phyloP scores from a whole-genome alignment of 2,329 filamentous ascomycete species.

The Celoporthe dispersa region DNA sequence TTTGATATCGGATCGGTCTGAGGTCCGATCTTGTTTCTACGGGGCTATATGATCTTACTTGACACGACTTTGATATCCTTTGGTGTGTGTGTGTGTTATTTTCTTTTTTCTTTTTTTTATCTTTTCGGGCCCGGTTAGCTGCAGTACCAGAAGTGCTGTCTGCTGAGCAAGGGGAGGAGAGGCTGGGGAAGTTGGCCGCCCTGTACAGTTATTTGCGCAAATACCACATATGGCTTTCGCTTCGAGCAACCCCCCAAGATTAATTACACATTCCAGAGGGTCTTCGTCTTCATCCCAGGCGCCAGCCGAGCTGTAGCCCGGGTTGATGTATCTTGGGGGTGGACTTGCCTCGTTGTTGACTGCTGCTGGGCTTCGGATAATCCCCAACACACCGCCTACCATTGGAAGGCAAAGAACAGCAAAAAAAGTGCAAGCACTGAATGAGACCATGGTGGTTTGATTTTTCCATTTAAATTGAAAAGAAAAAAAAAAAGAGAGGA shows the following conservation, averaged over 20 bases:
- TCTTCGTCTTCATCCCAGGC: too few species aligned
- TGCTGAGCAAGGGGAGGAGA: not conserved
- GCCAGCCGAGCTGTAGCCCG: too few species aligned
- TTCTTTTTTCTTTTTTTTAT: not conserved
- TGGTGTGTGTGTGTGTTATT: too few species aligned
- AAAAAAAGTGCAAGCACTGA: too few species aligned
- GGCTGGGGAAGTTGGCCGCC: not conserved
- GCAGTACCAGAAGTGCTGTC: conserved; percentile 4
- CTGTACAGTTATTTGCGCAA: conserved; percentile 13
- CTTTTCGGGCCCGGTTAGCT: not conserved
- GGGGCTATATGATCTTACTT: not conserved
- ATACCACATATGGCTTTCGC: conserved; percentile 7
- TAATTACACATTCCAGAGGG: not conserved
- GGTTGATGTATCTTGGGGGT: too few species aligned
- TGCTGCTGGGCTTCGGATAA: too few species aligned
- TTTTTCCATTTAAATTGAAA: too few species aligned
- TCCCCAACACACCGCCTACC: too few species aligned
- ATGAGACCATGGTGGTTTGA: too few species aligned
- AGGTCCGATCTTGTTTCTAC: not conserved
- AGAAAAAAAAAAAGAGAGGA: not conserved
- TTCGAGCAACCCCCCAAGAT: not conserved
- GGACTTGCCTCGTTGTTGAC: too few species aligned
- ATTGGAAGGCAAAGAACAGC: too few species aligned
- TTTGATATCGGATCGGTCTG: not conserved
- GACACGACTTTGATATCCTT: conserved; percentile 18